Percentiles rank a stretch among this genome's conserved stretches.
Conservation (phyloP, 352 stramenopile genomes). For the Pythium folliculosum region DNA sequence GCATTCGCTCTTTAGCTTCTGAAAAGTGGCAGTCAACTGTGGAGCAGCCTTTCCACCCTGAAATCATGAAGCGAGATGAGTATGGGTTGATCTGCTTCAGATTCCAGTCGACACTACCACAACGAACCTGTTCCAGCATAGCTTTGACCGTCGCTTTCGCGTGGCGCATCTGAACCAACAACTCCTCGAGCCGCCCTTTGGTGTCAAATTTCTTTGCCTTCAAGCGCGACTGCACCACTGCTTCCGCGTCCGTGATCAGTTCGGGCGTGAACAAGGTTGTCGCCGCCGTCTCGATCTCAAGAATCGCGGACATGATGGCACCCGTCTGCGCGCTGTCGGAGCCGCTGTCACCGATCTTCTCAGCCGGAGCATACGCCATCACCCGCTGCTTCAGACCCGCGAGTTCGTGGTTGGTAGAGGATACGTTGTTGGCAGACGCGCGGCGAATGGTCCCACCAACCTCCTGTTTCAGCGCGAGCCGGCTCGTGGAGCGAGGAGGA, state of each 20-base stretch:
- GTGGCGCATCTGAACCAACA: conserved; percentile 56
- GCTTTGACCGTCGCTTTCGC: conserved; percentile 46
- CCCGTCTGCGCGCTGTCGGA: conserved; percentile 12
- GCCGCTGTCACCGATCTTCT: conserved; percentile 6
- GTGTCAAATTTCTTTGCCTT: conserved; percentile 75
- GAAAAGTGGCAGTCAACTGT: neutral
- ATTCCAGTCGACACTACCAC: neutral
- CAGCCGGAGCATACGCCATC: conserved; percentile 2
- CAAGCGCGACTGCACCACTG: conserved; percentile 51
- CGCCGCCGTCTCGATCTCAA: neutral
- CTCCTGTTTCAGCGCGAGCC: conserved; percentile 26
- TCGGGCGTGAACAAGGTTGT: conserved; percentile 33
- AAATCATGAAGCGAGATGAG: neutral
- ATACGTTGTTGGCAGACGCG: conserved; percentile 22
- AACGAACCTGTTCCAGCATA: conserved; percentile 37
- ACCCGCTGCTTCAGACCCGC: conserved; percentile 2
- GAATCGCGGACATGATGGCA: neutral
- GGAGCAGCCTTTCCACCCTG: neutral
- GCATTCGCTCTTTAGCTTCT: conserved; percentile 1
- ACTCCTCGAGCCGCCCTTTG: conserved; percentile 59
- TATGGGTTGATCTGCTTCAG: neutral
- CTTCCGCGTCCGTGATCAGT: conserved; percentile 42
- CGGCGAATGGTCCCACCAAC: conserved; percentile 10
- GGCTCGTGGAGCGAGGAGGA: conserved; percentile 19
- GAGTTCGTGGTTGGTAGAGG: neutral